These are phyloP conservation scores for Paramyrothecium sp. DNA, from an alignment of 2,329 filamentous ascomycete species.

Conservation along the genomic window DNA sequence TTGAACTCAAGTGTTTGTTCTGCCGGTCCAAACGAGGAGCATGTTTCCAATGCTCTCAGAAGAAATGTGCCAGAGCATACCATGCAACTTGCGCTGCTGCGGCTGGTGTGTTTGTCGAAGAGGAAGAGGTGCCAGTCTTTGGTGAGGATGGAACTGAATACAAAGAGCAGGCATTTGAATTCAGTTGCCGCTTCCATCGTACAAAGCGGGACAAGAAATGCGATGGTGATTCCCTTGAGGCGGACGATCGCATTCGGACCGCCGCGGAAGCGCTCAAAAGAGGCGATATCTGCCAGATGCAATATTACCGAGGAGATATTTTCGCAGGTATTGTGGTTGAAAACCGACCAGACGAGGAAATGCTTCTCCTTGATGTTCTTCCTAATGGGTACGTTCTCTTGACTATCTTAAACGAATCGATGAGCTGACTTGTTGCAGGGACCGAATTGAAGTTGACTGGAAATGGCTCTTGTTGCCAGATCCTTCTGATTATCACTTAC, in stretches of 20 bases:
- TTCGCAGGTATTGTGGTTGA: slow-evolving; percentile 87
- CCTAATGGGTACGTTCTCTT: slow-evolving; percentile 69
- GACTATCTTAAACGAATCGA: neutral
- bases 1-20: slow-evolving; percentile 91
- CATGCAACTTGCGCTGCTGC: slow-evolving; percentile 93
- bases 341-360: slow-evolving; percentile 74
- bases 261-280: slow-evolving; percentile 67
- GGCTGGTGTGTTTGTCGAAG: slow-evolving; percentile 88
- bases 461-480: slow-evolving; percentile 79
- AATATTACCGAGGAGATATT: slow-evolving; percentile 80
- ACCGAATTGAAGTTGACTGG: slow-evolving; percentile 77
- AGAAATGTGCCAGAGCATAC: slow-evolving; percentile 91
- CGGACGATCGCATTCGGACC: slow-evolving; percentile 64
- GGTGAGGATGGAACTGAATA: slow-evolving; percentile 91
- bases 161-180: slow-evolving; percentile 86
- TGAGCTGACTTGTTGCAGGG: slow-evolving; percentile 52
- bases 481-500: slow-evolving; percentile 66
- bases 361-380: slow-evolving; percentile 75
- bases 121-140: slow-evolving; percentile 81
- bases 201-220: slow-evolving; percentile 79
- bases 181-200: slow-evolving; percentile 92
- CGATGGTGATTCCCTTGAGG: slow-evolving; percentile 67
- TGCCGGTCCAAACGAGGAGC: slow-evolving; percentile 94
- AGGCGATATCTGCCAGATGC: slow-evolving; percentile 82
- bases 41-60: slow-evolving; percentile 94